Percentiles rank a stretch among this genome's conserved stretches.
phyloP scores from a whole-genome alignment of 2,329 filamentous ascomycete genomes.

The Calonectria hawksworthii region DNA sequence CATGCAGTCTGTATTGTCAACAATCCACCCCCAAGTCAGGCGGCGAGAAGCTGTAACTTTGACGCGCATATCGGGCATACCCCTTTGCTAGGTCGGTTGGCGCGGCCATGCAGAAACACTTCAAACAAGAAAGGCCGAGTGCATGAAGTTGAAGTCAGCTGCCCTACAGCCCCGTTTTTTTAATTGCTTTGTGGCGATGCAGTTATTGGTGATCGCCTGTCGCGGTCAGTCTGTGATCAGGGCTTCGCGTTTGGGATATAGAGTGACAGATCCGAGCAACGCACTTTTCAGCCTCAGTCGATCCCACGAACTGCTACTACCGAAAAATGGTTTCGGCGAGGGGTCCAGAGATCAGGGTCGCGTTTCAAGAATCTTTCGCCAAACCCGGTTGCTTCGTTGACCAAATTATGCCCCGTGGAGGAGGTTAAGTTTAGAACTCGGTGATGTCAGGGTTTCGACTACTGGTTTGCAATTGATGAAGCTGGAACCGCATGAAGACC shows the following conservation, averaged over 20 bases:
- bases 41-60: background rate
- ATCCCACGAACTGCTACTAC: background rate
- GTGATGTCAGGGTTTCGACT: conserved; percentile 3
- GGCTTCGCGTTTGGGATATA: conserved; percentile 26
- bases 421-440: background rate
- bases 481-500: background rate
- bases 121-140: background rate
- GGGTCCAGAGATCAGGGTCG: conserved; percentile 3
- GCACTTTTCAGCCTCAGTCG: conserved; percentile 1
- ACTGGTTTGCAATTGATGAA: conserved; percentile 1
- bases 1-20: no score
- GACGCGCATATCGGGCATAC: background rate
- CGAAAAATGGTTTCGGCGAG: conserved; percentile 1
- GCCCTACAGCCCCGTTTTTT: background rate
- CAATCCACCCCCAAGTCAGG: background rate
- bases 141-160: conserved; percentile 19
- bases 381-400: conserved; percentile 25
- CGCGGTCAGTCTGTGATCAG: conserved; percentile 15
- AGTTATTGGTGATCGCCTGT: conserved; percentile 16
- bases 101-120: conserved; percentile 9
- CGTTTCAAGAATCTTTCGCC: conserved; percentile 24
- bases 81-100: background rate
- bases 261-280: background rate
- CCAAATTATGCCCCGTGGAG: background rate
- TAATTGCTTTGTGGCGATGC: background rate